Evolutionary conservation across 139 green algal genomes (phyloP).

Genomic region (Coelastrella sp.): DNA sequence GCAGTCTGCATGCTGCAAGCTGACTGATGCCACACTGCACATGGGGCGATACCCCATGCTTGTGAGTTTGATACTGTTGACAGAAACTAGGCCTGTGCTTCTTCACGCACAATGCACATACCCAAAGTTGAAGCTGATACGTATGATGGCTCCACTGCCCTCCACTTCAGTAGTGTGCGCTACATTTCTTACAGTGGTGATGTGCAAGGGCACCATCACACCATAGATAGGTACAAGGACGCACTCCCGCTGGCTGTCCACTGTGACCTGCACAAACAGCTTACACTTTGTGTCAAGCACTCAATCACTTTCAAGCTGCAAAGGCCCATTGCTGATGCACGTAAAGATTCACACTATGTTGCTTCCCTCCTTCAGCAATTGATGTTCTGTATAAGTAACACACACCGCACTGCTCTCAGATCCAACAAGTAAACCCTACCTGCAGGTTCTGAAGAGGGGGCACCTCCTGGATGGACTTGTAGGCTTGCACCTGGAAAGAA

Average conservation of each 20-base stretch:
- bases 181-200: conserved; percentile 93
- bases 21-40: background rate
- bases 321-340: too few species aligned
- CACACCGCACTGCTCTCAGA: background rate
- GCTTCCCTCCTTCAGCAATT: too few species aligned
- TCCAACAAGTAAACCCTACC: background rate
- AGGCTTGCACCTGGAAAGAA: conserved; percentile 78
- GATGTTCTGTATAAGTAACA: too few species aligned
- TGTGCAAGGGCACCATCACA: conserved; percentile 97
- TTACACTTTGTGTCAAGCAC: too few species aligned
- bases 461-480: conserved; percentile 81
- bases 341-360: too few species aligned
- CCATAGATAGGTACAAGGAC: conserved; percentile 98
- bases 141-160: conserved; percentile 82
- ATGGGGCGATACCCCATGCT: background rate
- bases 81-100: background rate
- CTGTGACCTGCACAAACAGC: too few species aligned
- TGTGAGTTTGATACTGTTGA: too few species aligned
- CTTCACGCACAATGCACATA: background rate
- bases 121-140: conserved; percentile 95
- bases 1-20: background rate
- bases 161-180: conserved; percentile 82
- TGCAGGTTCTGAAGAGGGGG: conserved; percentile 70
- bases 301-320: too few species aligned
- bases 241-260: conserved; percentile 84